Percentiles rank a stretch among this genome's conserved stretches.
phyloP scores from a whole-genome alignment of 1,284 basidiomycete genomes.

The Kwoniella shivajii region DNA sequence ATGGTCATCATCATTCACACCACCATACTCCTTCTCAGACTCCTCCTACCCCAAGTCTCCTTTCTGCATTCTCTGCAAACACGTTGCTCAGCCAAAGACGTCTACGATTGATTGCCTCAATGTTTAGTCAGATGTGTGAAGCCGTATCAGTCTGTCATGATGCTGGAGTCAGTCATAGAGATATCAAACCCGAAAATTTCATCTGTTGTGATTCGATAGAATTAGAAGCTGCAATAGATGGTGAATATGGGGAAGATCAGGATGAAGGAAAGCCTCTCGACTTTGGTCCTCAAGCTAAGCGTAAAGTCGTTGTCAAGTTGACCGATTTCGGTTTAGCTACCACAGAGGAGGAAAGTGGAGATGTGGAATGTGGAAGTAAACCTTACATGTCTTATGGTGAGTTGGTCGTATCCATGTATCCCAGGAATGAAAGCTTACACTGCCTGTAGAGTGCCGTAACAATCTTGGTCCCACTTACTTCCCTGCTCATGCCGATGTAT shows the following conservation, averaged over 20 bases:
- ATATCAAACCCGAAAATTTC: slow-evolving; percentile 98
- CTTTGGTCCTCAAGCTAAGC: slow-evolving; percentile 52
- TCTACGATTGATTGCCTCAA: slow-evolving; percentile 86
- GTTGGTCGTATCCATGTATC: slow-evolving; percentile 45
- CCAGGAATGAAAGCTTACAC: background rate
- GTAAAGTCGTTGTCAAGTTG: slow-evolving; percentile 81
- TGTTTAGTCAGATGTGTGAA: slow-evolving; percentile 98
- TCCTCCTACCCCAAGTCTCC: slow-evolving; percentile 89
- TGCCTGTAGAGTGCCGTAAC: slow-evolving; percentile 83
- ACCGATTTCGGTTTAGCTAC: slow-evolving; percentile 97
- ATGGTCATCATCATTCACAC: slow-evolving; percentile 26
- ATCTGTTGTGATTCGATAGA: slow-evolving; percentile 78
- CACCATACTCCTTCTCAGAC: slow-evolving; percentile 59
- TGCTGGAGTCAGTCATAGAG: slow-evolving; percentile 87
- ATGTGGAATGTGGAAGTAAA: slow-evolving; percentile 98
- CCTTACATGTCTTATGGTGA: slow-evolving; percentile 97
- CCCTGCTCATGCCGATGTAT: slow-evolving; percentile 93
- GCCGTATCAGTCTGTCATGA: slow-evolving; percentile 96
- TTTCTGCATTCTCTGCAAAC: slow-evolving; percentile 80
- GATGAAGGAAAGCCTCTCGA: slow-evolving; percentile 27
- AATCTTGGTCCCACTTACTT: slow-evolving; percentile 91
- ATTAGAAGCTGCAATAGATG: slow-evolving; percentile 56
- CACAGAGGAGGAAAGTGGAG: slow-evolving; percentile 79
- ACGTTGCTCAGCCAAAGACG: slow-evolving; percentile 83
- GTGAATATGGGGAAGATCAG: slow-evolving; percentile 51